Evolutionary conservation across 2,329 filamentous ascomycete genomes (phyloP).

Genomic region (Neofusicoccum cordaticola): DNA sequence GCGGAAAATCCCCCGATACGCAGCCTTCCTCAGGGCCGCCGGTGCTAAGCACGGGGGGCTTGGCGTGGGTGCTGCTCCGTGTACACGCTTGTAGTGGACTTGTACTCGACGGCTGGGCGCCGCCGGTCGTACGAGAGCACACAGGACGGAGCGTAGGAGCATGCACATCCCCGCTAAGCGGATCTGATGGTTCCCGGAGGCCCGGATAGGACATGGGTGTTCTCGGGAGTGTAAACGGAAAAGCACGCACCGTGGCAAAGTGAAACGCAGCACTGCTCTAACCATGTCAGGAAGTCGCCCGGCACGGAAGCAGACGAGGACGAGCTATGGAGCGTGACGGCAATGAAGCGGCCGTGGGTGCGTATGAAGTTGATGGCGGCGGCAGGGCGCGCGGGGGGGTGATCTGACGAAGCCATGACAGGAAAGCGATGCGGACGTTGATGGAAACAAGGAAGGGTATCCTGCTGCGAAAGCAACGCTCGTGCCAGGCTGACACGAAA

Average conservation of each 20-base stretch:
- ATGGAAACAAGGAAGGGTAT: not conserved
- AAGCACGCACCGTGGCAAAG: slow-evolving; percentile 9
- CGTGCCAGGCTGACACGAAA: no score
- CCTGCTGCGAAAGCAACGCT: not conserved
- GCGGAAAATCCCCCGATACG: not conserved
- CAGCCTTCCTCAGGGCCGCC: not conserved
- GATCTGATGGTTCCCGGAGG: no score
- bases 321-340: not conserved
- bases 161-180: not conserved
- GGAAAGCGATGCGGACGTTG: not conserved
- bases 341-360: not conserved
- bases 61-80: not conserved
- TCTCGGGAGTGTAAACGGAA: not conserved
- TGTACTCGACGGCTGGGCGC: no score
- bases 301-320: not conserved
- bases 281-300: not conserved
- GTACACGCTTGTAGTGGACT: not conserved
- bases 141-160: no score
- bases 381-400: not conserved
- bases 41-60: not conserved
- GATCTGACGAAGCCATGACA: not conserved
- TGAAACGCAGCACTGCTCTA: not conserved
- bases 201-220: not conserved
- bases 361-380: not conserved
- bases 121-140: not conserved